phyloP scores from a whole-genome alignment of 495 filamentous ascomycete genomes.

The Hypoxylon perforatum region DNA sequence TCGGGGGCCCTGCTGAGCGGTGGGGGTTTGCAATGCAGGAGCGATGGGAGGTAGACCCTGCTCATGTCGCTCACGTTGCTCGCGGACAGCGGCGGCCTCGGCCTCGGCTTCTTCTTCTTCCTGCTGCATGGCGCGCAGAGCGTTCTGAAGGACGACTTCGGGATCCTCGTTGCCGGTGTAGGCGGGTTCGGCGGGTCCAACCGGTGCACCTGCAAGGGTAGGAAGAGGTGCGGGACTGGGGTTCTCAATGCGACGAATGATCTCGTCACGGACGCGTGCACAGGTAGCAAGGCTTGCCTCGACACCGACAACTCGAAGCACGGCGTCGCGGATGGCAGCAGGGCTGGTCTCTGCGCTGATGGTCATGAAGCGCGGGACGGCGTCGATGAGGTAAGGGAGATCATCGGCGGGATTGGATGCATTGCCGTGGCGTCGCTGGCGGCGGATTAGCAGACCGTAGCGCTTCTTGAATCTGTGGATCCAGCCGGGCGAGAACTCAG shows the following conservation, averaged over 20 bases:
- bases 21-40: constrained; percentile 40
- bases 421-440: constrained; percentile 58
- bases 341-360: constrained; percentile 59
- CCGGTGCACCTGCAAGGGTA: constrained; percentile 37
- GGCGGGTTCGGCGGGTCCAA: constrained; percentile 39
- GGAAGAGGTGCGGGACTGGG: constrained; percentile 39
- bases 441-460: constrained; percentile 60
- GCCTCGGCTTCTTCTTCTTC: constrained; percentile 62
- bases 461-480: constrained; percentile 66
- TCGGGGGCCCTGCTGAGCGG: constrained; percentile 21
- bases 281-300: constrained; percentile 58
- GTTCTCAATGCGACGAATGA: constrained; percentile 55
- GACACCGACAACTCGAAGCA: constrained; percentile 59
- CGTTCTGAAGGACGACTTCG: constrained; percentile 62
- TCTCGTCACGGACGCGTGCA: constrained; percentile 62
- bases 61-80: constrained; percentile 57
- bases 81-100: constrained; percentile 54
- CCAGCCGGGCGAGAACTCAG: constrained; percentile 66
- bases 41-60: constrained; percentile 53
- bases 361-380: constrained; percentile 60
- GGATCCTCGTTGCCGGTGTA: constrained; percentile 55
- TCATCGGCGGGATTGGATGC: constrained; percentile 57
- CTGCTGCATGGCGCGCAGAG: constrained; percentile 58
- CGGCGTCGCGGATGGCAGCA: constrained; percentile 57
- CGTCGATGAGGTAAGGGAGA: constrained; percentile 60